These are phyloP conservation scores for Homolaphlyctis polyrhiza DNA, from an alignment of 371 early-diverging fungal genomes.

Conservation along the genomic window DNA sequence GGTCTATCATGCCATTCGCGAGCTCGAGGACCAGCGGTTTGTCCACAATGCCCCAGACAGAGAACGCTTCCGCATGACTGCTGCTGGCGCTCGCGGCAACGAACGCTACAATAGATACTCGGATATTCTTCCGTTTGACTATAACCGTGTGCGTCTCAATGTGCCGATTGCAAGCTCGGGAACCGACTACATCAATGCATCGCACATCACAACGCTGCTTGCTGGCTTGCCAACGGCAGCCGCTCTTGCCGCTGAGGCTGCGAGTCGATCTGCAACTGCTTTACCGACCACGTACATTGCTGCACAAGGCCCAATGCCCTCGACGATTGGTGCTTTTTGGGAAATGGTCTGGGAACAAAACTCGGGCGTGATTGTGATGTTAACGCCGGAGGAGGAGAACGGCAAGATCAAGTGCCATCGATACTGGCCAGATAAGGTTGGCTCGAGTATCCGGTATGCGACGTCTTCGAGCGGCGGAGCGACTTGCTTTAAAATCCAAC, in stretches of 20 bases:
- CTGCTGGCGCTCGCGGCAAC: conserved; percentile 15
- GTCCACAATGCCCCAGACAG: not conserved
- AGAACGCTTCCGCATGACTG: conserved; percentile 2
- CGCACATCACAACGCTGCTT: conserved; percentile 25
- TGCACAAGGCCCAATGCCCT: conserved; percentile 81
- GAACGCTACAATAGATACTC: conserved; percentile 58
- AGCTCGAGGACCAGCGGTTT: conserved; percentile 14
- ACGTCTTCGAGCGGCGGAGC: conserved; percentile 4
- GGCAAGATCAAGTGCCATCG: conserved; percentile 69
- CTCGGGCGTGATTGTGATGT: conserved; percentile 75
- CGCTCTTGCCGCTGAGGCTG: conserved; percentile 8
- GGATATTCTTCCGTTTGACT: conserved; percentile 73
- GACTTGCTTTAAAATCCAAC: conserved; percentile 17
- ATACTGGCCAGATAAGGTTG: conserved; percentile 63
- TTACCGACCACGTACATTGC: conserved; percentile 61
- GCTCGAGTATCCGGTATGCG: conserved; percentile 6
- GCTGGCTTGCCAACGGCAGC: not conserved
- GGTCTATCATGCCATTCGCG: conserved; percentile 12
- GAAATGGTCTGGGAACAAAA: conserved; percentile 81
- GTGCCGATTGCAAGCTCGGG: conserved; percentile 11
- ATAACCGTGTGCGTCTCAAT: conserved; percentile 25
- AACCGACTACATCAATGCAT: conserved; percentile 80
- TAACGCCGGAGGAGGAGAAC: conserved; percentile 79
- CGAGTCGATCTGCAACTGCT: conserved; percentile 6
- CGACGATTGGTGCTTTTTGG: conserved; percentile 88